Base-by-base conservation (phyloP, 2,329 filamentous ascomycete genomes). In the Aplosporella prunicola region DNA sequence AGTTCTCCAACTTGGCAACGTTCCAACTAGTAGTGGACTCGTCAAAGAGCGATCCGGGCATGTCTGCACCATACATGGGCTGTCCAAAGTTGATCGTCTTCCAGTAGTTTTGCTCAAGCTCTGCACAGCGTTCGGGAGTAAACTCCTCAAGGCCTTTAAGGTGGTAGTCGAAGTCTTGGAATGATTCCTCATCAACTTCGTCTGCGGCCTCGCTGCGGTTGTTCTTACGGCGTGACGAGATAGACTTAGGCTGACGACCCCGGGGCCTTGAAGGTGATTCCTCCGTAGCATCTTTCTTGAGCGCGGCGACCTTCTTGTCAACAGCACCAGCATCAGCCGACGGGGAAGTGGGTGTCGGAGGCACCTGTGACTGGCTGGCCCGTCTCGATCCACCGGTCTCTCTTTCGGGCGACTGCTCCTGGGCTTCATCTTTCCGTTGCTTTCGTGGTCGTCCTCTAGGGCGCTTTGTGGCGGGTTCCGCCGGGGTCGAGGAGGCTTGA, bases 51-150 rank as follows among this genome's bases (percentile, higher is more conserved):
- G 89, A 94, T 9, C 91, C 91, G 49, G 88, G 87, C 74, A 98
- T 84, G 60, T 98, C 91, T 6, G 91, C 91, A 35, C 91, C 91
- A 50, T 98, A 98, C 58, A 98, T 76, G 0, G 91, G 91, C 40
- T 85, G 80, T 31, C 89, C 93, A 62, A 93, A 98, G 15, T 88
- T 95, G 44, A 98, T 71, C 1, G 86, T 94, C 63, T 93, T 95
- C 91, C 91, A 98, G 63, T 98, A 98, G 28, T 80, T 81, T 36
- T 85, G 81, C 61, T 98, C 91, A 5, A 98, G 72, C 56, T 98
- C 91, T 49, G 93, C 86, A 55, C 91, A 96, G 42, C 93, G 76
- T 58, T 96, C 89, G 0, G 81, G 73, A 0, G 87, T 93, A 56
- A 82, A 98, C 37, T 96, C 86, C 5, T 88, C 83, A 20, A 86